phyloP scores from a whole-genome alignment of 148 eudicot genomes.

The Vaccinium corymbosum region DNA sequence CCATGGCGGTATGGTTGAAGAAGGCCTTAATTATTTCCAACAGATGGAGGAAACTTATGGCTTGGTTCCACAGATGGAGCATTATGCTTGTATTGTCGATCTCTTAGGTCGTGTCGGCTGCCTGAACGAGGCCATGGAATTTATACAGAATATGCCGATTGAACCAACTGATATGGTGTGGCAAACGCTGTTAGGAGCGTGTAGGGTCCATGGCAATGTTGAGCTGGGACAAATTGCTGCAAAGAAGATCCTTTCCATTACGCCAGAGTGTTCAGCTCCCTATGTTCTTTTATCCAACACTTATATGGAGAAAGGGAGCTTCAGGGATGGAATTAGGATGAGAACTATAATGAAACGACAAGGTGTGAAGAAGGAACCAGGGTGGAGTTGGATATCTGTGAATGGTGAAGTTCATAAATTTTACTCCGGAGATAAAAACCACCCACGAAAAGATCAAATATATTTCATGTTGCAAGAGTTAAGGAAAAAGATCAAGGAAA shows the following conservation, averaged over 20 bases:
- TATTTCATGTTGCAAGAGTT: conserved; percentile 20
- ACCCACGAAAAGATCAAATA: conserved; percentile 27
- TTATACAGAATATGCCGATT: conserved; percentile 23
- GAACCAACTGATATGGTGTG: conserved; percentile 29
- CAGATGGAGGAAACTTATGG: conserved; percentile 23
- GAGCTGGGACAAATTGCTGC: conserved; percentile 28
- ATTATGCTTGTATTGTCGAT: conserved; percentile 29
- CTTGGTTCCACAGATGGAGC: conserved; percentile 27
- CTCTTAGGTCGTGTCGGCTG: conserved; percentile 27
- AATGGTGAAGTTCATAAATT: conserved; percentile 21
- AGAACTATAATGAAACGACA: conserved; percentile 25
- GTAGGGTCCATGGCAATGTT: conserved; percentile 25
- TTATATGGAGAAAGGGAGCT: conserved; percentile 22
- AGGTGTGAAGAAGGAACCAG: conserved; percentile 31
- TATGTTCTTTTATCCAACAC: conserved; percentile 26
- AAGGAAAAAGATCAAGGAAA: conserved; percentile 6
- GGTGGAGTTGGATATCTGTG: conserved; percentile 26
- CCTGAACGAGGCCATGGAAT: conserved; percentile 21
- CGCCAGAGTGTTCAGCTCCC: conserved; percentile 25
- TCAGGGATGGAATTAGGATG: conserved; percentile 16
- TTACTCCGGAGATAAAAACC: conserved; percentile 21
- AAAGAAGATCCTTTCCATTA: conserved; percentile 26
- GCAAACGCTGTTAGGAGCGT: conserved; percentile 27
- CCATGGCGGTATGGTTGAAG: conserved; percentile 32
- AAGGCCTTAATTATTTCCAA: conserved; percentile 24